Evolutionary conservation across 2,329 filamentous ascomycete genomes (phyloP).

Genomic region (Stachybotrys chlorohalonatus): DNA sequence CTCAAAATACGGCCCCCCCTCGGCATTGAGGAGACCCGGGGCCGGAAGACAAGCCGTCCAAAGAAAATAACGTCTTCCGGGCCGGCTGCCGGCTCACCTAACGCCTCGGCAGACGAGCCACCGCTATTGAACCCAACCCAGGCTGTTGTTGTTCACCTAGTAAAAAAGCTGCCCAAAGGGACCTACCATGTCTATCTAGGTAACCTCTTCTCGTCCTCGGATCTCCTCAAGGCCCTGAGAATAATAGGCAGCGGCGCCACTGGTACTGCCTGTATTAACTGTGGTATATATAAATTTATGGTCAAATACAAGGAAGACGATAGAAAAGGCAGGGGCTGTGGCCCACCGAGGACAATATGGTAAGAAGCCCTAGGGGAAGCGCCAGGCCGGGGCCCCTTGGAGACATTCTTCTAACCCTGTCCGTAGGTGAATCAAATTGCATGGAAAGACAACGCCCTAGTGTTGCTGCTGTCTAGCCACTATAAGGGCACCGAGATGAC

Average conservation of each 20-base stretch:
- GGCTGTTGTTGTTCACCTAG: neutral
- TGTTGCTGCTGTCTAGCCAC: neutral
- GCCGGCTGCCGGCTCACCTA: neutral
- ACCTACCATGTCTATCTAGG: neutral
- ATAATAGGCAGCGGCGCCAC: neutral
- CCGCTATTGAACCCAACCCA: neutral
- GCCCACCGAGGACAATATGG: neutral
- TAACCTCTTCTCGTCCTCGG: neutral
- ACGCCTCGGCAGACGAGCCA: neutral
- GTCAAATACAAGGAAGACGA: slow-evolving; percentile 1
- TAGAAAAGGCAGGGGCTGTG: neutral
- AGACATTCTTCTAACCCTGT: neutral
- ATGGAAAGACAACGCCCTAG: neutral
- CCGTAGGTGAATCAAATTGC: slow-evolving; percentile 1
- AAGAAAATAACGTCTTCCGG: neutral
- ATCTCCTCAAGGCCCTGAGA: neutral
- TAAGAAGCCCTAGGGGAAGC: neutral
- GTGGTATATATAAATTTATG: slow-evolving; percentile 1
- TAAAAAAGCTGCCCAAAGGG: slow-evolving; percentile 1
- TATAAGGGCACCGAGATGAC: neutral
- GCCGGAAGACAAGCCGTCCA: neutral
- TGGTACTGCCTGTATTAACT: neutral
- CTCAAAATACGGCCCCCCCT: neutral
- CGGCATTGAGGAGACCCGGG: neutral
- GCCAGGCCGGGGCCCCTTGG: neutral